A percentile compares a stretch with the other conserved stretches of the same genome.
Conservation (phyloP, 257 asterid genomes). For the Cordia subcordata region DNA sequence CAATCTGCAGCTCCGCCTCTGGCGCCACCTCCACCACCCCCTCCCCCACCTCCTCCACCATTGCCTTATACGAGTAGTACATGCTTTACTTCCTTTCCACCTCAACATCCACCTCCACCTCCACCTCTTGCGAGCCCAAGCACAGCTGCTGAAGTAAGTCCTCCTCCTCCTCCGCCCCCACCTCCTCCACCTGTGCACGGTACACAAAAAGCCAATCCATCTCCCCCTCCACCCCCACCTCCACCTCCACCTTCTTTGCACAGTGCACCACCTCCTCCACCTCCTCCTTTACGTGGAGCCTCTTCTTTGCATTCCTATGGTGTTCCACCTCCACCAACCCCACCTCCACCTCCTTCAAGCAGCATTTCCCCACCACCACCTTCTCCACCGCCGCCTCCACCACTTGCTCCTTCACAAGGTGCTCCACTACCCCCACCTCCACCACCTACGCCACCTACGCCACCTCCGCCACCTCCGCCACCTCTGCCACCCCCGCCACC, state of each 20-base stretch:
- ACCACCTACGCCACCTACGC: conserved; percentile 44
- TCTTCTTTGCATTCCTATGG: conserved; percentile 21
- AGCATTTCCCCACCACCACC: conserved; percentile 23
- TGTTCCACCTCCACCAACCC: conserved; percentile 32
- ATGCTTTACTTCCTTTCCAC: conserved; percentile 13
- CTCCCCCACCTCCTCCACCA: conserved; percentile 24
- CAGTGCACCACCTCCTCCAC: conserved; percentile 19
- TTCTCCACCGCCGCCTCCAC: conserved; percentile 28
- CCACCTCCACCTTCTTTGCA: conserved; percentile 19
- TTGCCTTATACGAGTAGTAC: conserved; percentile 17
- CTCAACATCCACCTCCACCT: conserved; percentile 11
- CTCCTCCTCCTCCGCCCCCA: conserved; percentile 20
- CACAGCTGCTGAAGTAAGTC: neutral
- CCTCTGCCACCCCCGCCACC: conserved; percentile 18
- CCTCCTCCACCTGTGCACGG: conserved; percentile 18
- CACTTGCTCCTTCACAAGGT: conserved; percentile 25
- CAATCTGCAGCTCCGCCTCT: conserved; percentile 26
- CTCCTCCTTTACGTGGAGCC: conserved; percentile 14
- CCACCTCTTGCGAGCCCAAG: no score
- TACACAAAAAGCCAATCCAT: no score
- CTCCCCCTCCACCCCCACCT: conserved; percentile 25
- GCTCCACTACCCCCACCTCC: conserved; percentile 37
- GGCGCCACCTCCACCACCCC: neutral
- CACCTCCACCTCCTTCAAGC: conserved; percentile 27
- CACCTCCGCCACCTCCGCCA: conserved; percentile 44